Evolutionary conservation across 352 stramenopile species (phyloP).

Genomic region (Blastocystis sp.): DNA sequence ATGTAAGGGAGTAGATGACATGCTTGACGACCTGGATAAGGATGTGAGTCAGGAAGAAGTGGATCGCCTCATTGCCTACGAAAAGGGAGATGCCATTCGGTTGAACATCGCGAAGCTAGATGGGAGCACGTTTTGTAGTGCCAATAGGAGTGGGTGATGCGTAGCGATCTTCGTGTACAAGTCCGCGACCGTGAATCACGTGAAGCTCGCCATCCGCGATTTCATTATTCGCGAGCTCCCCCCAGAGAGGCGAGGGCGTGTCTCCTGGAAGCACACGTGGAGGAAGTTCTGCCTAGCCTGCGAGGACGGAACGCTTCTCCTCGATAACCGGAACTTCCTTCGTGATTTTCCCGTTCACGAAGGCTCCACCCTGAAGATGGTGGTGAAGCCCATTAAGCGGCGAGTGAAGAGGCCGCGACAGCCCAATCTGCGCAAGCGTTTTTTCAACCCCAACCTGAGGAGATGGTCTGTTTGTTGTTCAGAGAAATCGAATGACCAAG

Average conservation of each 20-base stretch:
- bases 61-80: conserved; percentile 60
- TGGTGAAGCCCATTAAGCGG: conserved; percentile 26
- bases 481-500: conserved; percentile 78
- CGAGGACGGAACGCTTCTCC: conserved; percentile 21
- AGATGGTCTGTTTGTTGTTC: conserved; percentile 11
- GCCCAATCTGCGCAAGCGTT: conserved; percentile 50
- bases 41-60: conserved; percentile 63
- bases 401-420: conserved; percentile 25
- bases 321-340: conserved; percentile 58
- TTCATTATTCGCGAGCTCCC: conserved; percentile 40
- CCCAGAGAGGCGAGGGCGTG: background rate
- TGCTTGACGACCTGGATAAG: conserved; percentile 45
- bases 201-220: conserved; percentile 58
- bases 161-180: conserved; percentile 58
- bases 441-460: conserved; percentile 50
- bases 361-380: conserved; percentile 31
- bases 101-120: conserved; percentile 52
- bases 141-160: background rate
- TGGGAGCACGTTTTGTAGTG: conserved; percentile 24
- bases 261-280: conserved; percentile 57
- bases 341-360: conserved; percentile 51
- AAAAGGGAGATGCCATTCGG: conserved; percentile 58
- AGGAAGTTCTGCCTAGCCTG: conserved; percentile 50
- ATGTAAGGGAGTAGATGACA: conserved; percentile 22
- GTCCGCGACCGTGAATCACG: conserved; percentile 35